Conservation (phyloP, 1,284 basidiomycete genomes). For the Malassezia nana region DNA sequence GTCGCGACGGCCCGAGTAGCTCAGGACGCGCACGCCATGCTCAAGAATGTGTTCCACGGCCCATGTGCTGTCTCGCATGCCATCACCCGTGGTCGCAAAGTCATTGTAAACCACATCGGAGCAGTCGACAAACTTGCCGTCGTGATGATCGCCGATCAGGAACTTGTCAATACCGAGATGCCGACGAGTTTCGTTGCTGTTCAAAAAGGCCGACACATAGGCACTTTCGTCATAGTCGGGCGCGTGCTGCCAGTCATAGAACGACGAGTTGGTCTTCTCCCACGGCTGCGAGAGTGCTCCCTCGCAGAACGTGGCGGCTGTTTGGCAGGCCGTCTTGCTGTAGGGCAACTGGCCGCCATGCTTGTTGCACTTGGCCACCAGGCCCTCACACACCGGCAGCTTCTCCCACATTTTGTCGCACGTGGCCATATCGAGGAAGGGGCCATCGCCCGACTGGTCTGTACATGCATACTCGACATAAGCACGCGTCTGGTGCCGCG, state of each 20-base stretch:
- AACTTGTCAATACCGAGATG: slow-evolving; percentile 34
- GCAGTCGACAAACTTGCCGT: slow-evolving; percentile 42
- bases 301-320: slow-evolving; percentile 35
- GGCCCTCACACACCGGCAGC: slow-evolving; percentile 28
- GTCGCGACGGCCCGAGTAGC: slow-evolving; percentile 35
- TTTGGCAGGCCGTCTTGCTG: slow-evolving; percentile 29
- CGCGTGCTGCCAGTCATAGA: slow-evolving; percentile 39
- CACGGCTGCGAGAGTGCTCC: slow-evolving; percentile 30
- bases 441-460: slow-evolving; percentile 26
- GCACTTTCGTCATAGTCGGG: slow-evolving; percentile 37
- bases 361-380: slow-evolving; percentile 41
- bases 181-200: slow-evolving; percentile 23
- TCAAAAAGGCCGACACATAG: slow-evolving; percentile 39
- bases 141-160: slow-evolving; percentile 37
- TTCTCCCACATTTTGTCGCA: slow-evolving; percentile 30
- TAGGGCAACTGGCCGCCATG: slow-evolving; percentile 21
- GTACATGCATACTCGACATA: slow-evolving; percentile 43
- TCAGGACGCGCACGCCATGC: slow-evolving; percentile 30
- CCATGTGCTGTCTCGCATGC: slow-evolving; percentile 37
- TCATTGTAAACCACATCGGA: slow-evolving; percentile 36
- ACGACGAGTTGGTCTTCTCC: slow-evolving; percentile 26
- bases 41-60: slow-evolving; percentile 31
- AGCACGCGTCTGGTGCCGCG: slow-evolving; percentile 37
- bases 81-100: slow-evolving; percentile 43
- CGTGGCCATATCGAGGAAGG: slow-evolving; percentile 25